Evolutionary conservation across 306 rosid genomes (phyloP).

Genomic region (Prunus dulcis): DNA sequence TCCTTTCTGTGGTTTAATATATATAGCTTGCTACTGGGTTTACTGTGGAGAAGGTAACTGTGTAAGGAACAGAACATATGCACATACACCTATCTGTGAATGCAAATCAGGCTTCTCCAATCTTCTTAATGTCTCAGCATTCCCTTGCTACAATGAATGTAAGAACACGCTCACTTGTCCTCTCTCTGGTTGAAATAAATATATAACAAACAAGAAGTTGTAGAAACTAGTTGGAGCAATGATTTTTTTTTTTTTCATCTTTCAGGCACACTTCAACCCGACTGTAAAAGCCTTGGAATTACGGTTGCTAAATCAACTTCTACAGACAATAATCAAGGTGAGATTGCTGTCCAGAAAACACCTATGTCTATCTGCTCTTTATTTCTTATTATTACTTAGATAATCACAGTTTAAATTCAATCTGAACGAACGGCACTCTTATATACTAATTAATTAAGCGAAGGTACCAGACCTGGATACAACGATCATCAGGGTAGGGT

Average conservation of each 20-base stretch:
- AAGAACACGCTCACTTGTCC: constrained; percentile 15
- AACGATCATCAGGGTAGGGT: no score
- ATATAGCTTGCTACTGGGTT: constrained; percentile 72
- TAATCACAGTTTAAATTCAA: neutral
- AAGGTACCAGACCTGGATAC: no score
- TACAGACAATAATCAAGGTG: constrained; percentile 31
- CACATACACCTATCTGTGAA: constrained; percentile 37
- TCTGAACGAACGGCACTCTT: neutral
- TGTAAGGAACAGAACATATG: constrained; percentile 33
- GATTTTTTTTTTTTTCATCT: neutral
- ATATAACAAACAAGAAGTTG: neutral
- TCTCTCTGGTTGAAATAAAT: neutral
- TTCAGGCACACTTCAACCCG: constrained; percentile 74
- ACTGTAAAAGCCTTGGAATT: constrained; percentile 74
- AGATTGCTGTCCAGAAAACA: constrained; percentile 7
- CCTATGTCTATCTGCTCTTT: neutral
- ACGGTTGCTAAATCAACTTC: constrained; percentile 45
- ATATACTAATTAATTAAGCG: neutral
- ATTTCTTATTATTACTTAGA: neutral
- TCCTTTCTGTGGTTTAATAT: neutral
- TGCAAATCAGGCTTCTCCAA: constrained; percentile 49
- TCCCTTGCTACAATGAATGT: constrained; percentile 82
- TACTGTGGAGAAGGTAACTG: constrained; percentile 80
- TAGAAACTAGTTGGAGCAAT: neutral
- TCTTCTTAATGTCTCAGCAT: constrained; percentile 56